These are phyloP conservation scores for Letharia lupina DNA, from an alignment of 495 filamentous ascomycete genomes.

Conservation along the genomic window DNA sequence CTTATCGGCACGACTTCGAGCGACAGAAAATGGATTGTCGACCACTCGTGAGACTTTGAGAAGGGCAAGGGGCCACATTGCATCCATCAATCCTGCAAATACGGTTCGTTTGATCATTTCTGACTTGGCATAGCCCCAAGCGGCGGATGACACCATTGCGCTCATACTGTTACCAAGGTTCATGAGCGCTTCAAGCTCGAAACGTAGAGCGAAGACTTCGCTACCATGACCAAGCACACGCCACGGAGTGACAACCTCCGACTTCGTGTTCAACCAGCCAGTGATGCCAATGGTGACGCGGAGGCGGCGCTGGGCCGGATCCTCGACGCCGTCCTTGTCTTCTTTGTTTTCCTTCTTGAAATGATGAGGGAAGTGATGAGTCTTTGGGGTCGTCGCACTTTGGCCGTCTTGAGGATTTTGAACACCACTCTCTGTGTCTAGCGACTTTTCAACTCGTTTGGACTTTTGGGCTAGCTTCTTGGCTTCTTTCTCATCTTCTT, in stretches of 20 bases:
- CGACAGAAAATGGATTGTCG: slow-evolving; percentile 85
- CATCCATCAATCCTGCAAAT: slow-evolving; percentile 60
- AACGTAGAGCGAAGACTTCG: slow-evolving; percentile 77
- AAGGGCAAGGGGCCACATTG: slow-evolving; percentile 67
- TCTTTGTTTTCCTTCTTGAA: slow-evolving; percentile 19
- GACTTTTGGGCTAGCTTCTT: slow-evolving; percentile 28
- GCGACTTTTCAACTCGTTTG: slow-evolving; percentile 3
- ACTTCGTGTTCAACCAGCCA: slow-evolving; percentile 69
- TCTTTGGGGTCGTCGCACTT: not conserved
- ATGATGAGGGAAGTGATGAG: not conserved
- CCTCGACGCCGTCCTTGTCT: slow-evolving; percentile 16
- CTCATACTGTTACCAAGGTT: slow-evolving; percentile 71
- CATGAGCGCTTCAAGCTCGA: slow-evolving; percentile 68
- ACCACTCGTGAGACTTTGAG: slow-evolving; percentile 73
- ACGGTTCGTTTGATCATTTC: slow-evolving; percentile 72
- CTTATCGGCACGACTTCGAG: slow-evolving; percentile 76
- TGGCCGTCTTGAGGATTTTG: slow-evolving; percentile 9
- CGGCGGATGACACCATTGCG: slow-evolving; percentile 62
- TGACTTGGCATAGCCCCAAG: slow-evolving; percentile 67
- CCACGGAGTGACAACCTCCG: slow-evolving; percentile 71
- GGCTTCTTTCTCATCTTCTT: slow-evolving; percentile 15
- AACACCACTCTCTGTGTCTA: slow-evolving; percentile 7
- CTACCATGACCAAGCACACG: slow-evolving; percentile 56
- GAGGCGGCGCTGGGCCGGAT: slow-evolving; percentile 48
- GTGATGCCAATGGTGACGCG: slow-evolving; percentile 74